Evolutionary conservation across 23 red algal species (phyloP).

Genomic region (Cyanidium caldarium): DNA sequence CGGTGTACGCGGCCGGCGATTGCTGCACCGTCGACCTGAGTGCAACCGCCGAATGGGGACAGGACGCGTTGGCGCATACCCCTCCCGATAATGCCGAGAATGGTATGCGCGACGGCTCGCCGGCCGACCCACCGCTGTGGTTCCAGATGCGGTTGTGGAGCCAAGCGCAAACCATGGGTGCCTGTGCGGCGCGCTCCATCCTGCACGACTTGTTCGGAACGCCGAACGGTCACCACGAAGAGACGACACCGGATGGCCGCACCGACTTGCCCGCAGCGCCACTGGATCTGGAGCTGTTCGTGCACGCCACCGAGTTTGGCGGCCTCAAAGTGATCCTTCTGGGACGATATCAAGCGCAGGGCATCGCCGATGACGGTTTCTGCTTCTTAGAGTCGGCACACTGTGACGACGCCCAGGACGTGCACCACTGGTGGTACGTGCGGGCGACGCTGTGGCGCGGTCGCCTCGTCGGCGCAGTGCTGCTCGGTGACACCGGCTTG

Average conservation of each 20-base stretch:
- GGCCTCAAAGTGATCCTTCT: slow-evolving; percentile 57
- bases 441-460: slow-evolving; percentile 33
- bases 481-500: slow-evolving; percentile 53
- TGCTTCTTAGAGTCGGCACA: slow-evolving; percentile 30
- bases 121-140: slow-evolving; percentile 31
- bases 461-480: slow-evolving; percentile 42
- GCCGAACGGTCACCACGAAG: not conserved
- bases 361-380: slow-evolving; percentile 9
- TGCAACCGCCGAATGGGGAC: too few relatives aligned
- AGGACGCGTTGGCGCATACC: too few relatives aligned
- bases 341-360: slow-evolving; percentile 51
- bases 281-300: slow-evolving; percentile 72
- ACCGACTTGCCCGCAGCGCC: too few relatives aligned
- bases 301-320: slow-evolving; percentile 67
- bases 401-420: slow-evolving; percentile 6
- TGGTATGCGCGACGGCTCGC: too few relatives aligned
- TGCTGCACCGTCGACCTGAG: slow-evolving; percentile 43
- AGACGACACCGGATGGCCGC: not conserved
- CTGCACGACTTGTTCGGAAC: not conserved
- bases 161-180: slow-evolving; percentile 37
- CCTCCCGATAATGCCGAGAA: too few relatives aligned
- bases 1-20: slow-evolving; percentile 79
- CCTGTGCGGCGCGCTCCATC: slow-evolving; percentile 38
- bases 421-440: slow-evolving; percentile 1
- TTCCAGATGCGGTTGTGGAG: slow-evolving; percentile 84